These are phyloP conservation scores for Pulveroboletus ravenelii DNA, from an alignment of 768 basidiomycete genomes.

Conservation along the genomic window DNA sequence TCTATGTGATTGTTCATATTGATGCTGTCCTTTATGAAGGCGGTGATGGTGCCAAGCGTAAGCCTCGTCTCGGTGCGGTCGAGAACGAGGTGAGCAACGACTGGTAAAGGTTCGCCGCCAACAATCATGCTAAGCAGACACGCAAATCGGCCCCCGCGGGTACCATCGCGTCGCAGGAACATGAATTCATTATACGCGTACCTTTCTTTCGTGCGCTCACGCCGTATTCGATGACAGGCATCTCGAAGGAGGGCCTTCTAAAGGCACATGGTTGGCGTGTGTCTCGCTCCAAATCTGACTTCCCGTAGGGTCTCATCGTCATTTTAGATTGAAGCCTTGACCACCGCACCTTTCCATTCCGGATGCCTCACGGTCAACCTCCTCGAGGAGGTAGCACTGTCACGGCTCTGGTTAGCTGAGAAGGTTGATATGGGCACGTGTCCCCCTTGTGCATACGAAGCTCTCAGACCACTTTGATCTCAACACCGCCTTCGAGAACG, in stretches of 20 bases:
- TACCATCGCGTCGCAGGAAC: constrained; percentile 68
- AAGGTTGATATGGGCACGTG: neutral
- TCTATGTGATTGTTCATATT: too few species aligned
- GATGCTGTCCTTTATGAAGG: too few species aligned
- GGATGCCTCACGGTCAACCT: constrained; percentile 76
- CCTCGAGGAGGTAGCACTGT: constrained; percentile 51
- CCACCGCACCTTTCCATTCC: constrained; percentile 85
- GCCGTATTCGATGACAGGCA: constrained; percentile 34
- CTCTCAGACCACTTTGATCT: constrained; percentile 83
- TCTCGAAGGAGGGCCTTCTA: constrained; percentile 57
- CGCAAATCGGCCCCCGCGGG: constrained; percentile 63
- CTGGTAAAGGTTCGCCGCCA: neutral
- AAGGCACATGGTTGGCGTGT: constrained; percentile 74
- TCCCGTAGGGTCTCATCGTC: constrained; percentile 10
- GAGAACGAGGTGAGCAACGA: constrained; percentile 61
- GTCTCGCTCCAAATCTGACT: constrained; percentile 22
- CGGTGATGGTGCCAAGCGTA: constrained; percentile 48
- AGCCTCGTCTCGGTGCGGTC: constrained; percentile 69
- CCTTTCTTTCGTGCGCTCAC: neutral
- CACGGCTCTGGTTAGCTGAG: constrained; percentile 1
- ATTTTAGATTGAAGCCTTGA: constrained; percentile 67
- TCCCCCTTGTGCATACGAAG: neutral
- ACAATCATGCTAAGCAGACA: neutral
- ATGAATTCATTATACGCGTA: constrained; percentile 61
- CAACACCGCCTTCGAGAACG: constrained; percentile 76